Conservation (phyloP, 805 yeast species). For the Saccharomycopsis guyanensis region DNA sequence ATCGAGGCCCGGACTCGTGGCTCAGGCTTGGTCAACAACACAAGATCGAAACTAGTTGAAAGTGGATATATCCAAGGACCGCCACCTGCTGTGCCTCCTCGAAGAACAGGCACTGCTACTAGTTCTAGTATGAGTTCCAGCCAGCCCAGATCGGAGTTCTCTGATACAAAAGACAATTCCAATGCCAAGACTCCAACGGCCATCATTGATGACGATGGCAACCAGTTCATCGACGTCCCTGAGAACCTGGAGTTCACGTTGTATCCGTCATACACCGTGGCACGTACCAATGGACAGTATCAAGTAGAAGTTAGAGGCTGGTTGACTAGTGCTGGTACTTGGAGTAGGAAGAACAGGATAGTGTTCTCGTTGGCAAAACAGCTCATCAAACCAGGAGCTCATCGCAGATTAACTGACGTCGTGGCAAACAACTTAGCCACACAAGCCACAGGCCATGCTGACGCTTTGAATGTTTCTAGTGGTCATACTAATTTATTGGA, state of each 20-base stretch:
- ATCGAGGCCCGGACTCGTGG: slow-evolving; percentile 12
- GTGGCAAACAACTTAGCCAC: slow-evolving; percentile 11
- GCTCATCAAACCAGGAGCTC: slow-evolving; percentile 38
- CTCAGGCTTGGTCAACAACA: slow-evolving; percentile 5
- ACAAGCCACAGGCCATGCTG: slow-evolving; percentile 21
- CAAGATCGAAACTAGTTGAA: slow-evolving; percentile 7
- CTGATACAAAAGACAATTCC: slow-evolving; percentile 10
- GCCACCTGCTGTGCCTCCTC: no score
- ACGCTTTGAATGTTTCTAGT: not conserved
- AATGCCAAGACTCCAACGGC: not conserved
- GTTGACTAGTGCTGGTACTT: slow-evolving; percentile 60
- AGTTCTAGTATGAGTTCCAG: no score
- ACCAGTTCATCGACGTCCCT: slow-evolving; percentile 4
- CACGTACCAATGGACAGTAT: slow-evolving; percentile 30
- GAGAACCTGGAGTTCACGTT: slow-evolving; percentile 52
- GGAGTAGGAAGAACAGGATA: slow-evolving; percentile 63
- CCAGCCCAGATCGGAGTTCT: slow-evolving; percentile 10
- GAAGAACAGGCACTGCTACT: no score
- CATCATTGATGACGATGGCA: slow-evolving; percentile 1
- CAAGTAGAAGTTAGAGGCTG: slow-evolving; percentile 67
- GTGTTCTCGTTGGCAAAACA: slow-evolving; percentile 64
- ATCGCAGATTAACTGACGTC: slow-evolving; percentile 9
- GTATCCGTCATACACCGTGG: slow-evolving; percentile 46
- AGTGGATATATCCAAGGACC: slow-evolving; percentile 5
- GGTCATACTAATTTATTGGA: slow-evolving; percentile 14